Conservation (phyloP, 176 grass and related monocot species). For the Musa acuminata region DNA sequence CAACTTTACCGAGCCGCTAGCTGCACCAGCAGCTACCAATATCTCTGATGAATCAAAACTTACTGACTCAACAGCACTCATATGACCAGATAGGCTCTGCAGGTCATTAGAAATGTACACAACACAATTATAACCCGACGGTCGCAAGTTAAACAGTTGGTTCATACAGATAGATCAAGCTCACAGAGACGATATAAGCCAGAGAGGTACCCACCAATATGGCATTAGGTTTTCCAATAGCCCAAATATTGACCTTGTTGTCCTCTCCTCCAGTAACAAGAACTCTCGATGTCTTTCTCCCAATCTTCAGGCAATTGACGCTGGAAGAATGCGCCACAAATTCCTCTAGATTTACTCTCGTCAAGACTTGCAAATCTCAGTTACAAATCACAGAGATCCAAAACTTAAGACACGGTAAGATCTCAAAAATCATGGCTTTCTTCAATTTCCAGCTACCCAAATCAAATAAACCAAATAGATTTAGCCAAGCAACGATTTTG, state of each 20-base stretch:
- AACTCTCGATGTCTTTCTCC: constrained; percentile 82
- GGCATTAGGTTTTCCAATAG: constrained; percentile 92
- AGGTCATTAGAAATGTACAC: neutral
- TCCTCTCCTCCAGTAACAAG: constrained; percentile 94
- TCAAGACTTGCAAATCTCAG: constrained; percentile 37
- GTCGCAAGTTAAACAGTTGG: neutral
- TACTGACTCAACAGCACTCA: constrained; percentile 85
- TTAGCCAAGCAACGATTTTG: no score
- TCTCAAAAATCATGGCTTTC: neutral
- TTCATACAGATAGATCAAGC: neutral
- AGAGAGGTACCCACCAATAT: constrained; percentile 50
- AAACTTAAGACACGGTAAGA: neutral
- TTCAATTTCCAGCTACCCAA: neutral
- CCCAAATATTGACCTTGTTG: constrained; percentile 92
- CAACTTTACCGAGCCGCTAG: constrained; percentile 86
- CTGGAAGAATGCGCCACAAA: constrained; percentile 96
- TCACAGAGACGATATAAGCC: neutral
- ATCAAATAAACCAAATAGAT: constrained; percentile 2
- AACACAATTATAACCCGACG: neutral
- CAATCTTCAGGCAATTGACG: constrained; percentile 98
- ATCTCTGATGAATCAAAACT: constrained; percentile 85
- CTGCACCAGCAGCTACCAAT: constrained; percentile 84
- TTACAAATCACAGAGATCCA: neutral
- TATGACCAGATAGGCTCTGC: constrained; percentile 86
- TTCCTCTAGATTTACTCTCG: constrained; percentile 61